Base-by-base conservation (phyloP, 257 asterid genomes). In the Plantago major region DNA sequence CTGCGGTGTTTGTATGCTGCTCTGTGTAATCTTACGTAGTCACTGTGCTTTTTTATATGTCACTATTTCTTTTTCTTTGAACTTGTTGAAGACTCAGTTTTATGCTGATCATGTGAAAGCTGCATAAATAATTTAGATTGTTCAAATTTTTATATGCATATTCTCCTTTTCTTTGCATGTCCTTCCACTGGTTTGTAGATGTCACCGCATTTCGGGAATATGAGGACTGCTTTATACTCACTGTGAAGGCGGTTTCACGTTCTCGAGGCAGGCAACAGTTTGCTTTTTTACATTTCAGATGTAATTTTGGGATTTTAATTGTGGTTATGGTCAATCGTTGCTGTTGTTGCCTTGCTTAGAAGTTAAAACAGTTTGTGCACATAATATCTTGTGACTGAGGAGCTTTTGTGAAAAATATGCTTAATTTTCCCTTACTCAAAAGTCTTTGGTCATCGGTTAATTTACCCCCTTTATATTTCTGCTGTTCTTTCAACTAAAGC, bases 121-220 rank as follows among this genome's bases (percentile, higher is more conserved):
- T 78, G 73, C 67, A 71, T 68, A 69, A 72, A 61, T 52, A 66
- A 65, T 80, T 22, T 69, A 67, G 73, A 46, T 44, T 52, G 77
- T 73, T 74, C 72, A 65, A 67, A 69, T 66, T 47, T 67, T 73
- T 87, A 80, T 78, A 76, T 76, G 81, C 74, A 72, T 73, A 45
- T 82, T 81, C 72, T 86, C 85, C 83, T 82, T 85, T 74, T 83
- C 84, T 82, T 79, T 87, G 95, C 88, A 88, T 87, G 89, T 83
- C 77, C 75, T 79, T 79, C 89, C 78, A 83, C 86, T 89, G 91
- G 86, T 86, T 82, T 82, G 86, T 84, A 86, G 93, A 82, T 83
- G 82, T 84, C 94, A 78, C 86, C 86, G 90, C 79, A 88, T 82
- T 81, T 81, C 86, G 89, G 87, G 90, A 87, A 75, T 81, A 86